Conservation (phyloP, 768 basidiomycete genomes). For the Pleurotus ostreatus region DNA sequence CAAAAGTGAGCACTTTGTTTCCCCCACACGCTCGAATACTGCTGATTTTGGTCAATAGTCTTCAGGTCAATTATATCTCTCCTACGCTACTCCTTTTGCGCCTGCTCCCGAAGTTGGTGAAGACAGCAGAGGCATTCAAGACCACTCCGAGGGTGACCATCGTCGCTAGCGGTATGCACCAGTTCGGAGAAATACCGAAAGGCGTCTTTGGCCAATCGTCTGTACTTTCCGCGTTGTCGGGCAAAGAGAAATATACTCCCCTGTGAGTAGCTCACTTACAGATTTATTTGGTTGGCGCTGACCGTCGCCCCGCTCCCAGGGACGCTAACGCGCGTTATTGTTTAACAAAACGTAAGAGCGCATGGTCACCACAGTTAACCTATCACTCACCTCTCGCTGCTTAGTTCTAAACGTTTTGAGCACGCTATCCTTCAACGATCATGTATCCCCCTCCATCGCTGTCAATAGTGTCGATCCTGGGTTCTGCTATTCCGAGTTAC, state of each 20-base stretch:
- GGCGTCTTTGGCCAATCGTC: constrained; percentile 20
- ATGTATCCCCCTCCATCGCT: constrained; percentile 25
- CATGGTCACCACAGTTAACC: not conserved
- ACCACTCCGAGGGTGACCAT: constrained; percentile 34
- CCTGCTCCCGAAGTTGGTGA: constrained; percentile 37
- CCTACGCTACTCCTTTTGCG: constrained; percentile 34
- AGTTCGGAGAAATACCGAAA: constrained; percentile 20
- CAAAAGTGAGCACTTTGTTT: constrained; percentile 22
- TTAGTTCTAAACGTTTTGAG: constrained; percentile 39
- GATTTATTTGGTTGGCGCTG: not conserved
- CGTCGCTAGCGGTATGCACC: constrained; percentile 40
- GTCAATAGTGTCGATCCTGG: constrained; percentile 38
- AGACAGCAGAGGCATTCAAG: constrained; percentile 24
- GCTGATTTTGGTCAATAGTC: constrained; percentile 19
- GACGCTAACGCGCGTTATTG: constrained; percentile 20
- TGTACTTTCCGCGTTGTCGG: constrained; percentile 27
- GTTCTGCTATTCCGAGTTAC: constrained; percentile 33
- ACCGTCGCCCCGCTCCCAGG: constrained; percentile 5
- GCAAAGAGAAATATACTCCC: constrained; percentile 24
- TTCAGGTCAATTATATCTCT: constrained; percentile 45
- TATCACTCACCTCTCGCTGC: not conserved
- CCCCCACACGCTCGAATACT: too few relatives aligned
- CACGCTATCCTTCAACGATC: constrained; percentile 28
- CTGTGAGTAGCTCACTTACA: not conserved
- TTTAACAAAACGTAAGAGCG: constrained; percentile 29